These are phyloP conservation scores for Mucor irregularis DNA, from an alignment of 371 early-diverging fungal species.

Conservation along the genomic window DNA sequence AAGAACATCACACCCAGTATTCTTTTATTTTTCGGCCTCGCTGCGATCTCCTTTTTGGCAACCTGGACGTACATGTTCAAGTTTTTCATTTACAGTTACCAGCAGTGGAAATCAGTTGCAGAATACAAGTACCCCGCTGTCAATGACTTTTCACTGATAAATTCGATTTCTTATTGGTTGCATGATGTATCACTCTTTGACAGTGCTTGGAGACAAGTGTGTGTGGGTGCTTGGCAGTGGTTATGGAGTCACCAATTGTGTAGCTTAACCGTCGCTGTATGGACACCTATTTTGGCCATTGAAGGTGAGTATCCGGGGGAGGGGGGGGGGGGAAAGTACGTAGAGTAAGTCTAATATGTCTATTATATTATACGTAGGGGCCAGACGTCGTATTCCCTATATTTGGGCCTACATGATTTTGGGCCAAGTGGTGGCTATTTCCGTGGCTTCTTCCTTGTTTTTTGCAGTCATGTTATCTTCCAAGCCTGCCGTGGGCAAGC, in stretches of 20 bases:
- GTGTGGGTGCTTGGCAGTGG: slow-evolving; percentile 38
- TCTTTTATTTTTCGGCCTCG: slow-evolving; percentile 14
- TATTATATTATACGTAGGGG: slow-evolving; percentile 13
- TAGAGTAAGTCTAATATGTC: background rate
- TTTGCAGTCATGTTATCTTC: slow-evolving; percentile 33
- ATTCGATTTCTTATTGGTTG: slow-evolving; percentile 43
- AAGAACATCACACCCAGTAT: background rate
- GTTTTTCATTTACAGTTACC: slow-evolving; percentile 35
- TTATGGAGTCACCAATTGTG: slow-evolving; percentile 48
- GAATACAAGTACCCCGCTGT: background rate
- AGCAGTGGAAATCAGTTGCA: slow-evolving; percentile 12
- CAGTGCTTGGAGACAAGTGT: slow-evolving; percentile 42
- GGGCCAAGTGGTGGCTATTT: slow-evolving; percentile 47
- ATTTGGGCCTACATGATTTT: slow-evolving; percentile 46
- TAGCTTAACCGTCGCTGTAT: slow-evolving; percentile 38
- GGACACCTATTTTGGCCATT: slow-evolving; percentile 46
- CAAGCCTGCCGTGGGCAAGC: background rate
- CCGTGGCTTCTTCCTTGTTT: slow-evolving; percentile 33
- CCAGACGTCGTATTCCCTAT: slow-evolving; percentile 33
- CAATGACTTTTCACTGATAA: slow-evolving; percentile 8
- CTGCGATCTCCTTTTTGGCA: slow-evolving; percentile 17
- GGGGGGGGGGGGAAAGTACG: background rate
- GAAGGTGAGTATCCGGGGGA: slow-evolving; percentile 29
- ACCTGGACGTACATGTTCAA: slow-evolving; percentile 49
- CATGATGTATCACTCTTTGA: slow-evolving; percentile 39